These are phyloP conservation scores for Leccinum longicurvipes DNA, from an alignment of 768 basidiomycete genomes.

Conservation along the genomic window DNA sequence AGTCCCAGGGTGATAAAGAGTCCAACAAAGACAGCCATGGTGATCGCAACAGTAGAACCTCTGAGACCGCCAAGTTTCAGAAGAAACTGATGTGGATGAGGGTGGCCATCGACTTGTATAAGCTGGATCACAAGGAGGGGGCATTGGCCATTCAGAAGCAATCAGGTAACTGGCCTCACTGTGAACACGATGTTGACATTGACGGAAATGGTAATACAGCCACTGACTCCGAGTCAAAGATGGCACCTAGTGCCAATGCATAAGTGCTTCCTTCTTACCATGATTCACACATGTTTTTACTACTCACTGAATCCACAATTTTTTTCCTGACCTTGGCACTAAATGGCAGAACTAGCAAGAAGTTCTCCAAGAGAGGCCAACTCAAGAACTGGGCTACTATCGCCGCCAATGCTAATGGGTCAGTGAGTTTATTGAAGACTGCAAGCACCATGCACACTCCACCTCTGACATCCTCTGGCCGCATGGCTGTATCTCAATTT, in stretches of 20 bases:
- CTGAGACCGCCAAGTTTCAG: neutral
- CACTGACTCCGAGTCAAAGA: neutral
- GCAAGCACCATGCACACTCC: neutral
- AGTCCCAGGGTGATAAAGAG: neutral
- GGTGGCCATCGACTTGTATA: neutral
- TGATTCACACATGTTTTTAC: neutral
- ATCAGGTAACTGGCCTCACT: too few species aligned
- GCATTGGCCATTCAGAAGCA: too few species aligned
- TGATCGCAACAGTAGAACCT: neutral
- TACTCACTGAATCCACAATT: neutral
- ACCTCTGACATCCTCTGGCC: neutral
- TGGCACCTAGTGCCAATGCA: neutral
- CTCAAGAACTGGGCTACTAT: neutral
- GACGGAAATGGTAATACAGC: neutral
- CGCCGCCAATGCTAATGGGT: neutral
- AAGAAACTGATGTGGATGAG: neutral
- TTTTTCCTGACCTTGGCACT: neutral
- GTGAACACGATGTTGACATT: too few species aligned
- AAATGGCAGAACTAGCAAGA: neutral
- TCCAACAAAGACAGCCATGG: neutral
- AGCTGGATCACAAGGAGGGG: neutral
- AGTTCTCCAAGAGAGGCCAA: neutral
- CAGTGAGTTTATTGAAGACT: neutral
- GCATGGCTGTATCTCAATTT: neutral
- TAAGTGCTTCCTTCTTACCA: neutral